Evolutionary conservation across 225 moss, liverwort and hornwort species (phyloP).

Genomic region (Antitrichia curtipendula): DNA sequence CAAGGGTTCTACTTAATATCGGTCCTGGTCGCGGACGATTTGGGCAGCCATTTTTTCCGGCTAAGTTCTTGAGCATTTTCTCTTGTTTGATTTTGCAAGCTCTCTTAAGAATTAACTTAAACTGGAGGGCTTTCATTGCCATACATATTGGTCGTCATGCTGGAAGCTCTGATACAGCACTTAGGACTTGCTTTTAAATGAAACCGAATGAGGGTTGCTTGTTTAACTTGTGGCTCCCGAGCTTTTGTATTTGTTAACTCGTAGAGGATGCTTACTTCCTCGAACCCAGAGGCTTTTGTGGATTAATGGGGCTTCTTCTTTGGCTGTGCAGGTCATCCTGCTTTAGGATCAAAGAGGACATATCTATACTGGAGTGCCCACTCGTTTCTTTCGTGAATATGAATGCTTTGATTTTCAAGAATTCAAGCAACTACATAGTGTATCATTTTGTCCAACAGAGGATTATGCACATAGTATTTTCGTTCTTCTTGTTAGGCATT

Average conservation of each 20-base stretch:
- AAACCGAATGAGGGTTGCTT: not conserved
- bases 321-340: conserved; percentile 1
- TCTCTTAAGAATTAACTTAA: not conserved
- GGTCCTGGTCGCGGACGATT: not conserved
- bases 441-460: not conserved
- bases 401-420: not conserved
- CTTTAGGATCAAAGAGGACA: not conserved
- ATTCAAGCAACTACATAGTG: not conserved
- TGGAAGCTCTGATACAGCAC: not conserved
- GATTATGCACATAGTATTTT: not conserved
- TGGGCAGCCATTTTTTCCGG: not conserved
- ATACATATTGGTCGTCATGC: not conserved
- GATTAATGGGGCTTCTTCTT: not conserved
- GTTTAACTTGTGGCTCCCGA: not conserved
- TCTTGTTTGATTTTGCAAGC: not conserved
- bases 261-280: not conserved
- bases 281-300: not conserved
- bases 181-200: not conserved
- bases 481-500: not conserved
- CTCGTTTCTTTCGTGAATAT: not conserved
- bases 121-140: not conserved
- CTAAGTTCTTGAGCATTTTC: not conserved
- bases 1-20: not conserved
- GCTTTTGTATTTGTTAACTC: not conserved
- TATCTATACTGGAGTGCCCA: not conserved